Conservation (phyloP, 192 early-diverging fungal species). For the Blastocladiella britannica region DNA sequence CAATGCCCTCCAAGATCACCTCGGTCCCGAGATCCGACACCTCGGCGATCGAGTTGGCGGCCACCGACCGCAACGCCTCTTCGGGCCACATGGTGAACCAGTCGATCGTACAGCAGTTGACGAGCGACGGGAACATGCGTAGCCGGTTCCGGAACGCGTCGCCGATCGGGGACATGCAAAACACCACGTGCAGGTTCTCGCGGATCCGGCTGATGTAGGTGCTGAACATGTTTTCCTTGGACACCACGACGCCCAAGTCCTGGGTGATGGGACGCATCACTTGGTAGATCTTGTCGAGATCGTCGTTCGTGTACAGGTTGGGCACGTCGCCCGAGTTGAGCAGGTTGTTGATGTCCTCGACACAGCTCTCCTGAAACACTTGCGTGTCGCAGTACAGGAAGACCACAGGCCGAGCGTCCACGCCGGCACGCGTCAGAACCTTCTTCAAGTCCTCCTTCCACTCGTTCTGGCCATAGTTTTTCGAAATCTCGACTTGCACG, state of each 20-base stretch:
- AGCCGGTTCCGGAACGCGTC: constrained; percentile 73
- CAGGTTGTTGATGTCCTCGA: constrained; percentile 99
- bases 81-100: constrained; percentile 99
- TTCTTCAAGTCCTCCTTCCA: constrained; percentile 92
- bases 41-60: constrained; percentile 72
- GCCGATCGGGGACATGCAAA: constrained; percentile 98
- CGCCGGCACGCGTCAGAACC: constrained; percentile 74
- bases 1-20: constrained; percentile 12
- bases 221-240: constrained; percentile 81
- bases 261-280: constrained; percentile 82
- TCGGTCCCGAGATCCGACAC: constrained; percentile 47
- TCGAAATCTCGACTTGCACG: constrained; percentile 91
- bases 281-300: constrained; percentile 74
- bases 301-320: constrained; percentile 95
- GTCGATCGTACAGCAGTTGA: constrained; percentile 98
- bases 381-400: constrained; percentile 98
- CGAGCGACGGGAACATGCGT: constrained; percentile 95
- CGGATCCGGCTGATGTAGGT: constrained; percentile 94
- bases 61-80: constrained; percentile 95
- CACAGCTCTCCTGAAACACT: constrained; percentile 83
- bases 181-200: constrained; percentile 93
- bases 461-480: constrained; percentile 80
- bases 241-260: constrained; percentile 85
- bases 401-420: constrained; percentile 90
- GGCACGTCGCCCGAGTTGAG: constrained; percentile 96